These are phyloP conservation scores for Podospora pseudocomata DNA, from an alignment of 495 filamentous ascomycete genomes.

Conservation along the genomic window DNA sequence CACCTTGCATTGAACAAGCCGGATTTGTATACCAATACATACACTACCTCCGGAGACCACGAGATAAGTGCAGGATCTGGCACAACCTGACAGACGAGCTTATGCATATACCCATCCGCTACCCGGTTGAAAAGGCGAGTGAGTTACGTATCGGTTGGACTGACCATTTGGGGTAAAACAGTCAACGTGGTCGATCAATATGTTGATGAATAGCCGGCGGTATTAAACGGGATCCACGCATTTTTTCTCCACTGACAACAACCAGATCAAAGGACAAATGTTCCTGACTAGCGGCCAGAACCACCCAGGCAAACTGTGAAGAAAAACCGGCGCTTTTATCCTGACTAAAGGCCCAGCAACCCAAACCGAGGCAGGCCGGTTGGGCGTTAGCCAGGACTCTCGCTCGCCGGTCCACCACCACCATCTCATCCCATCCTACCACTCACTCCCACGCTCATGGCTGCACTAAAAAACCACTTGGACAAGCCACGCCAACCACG, in stretches of 20 bases:
- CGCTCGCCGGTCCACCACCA: not conserved
- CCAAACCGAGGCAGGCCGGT: not conserved
- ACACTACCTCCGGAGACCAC: not conserved
- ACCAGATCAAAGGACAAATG: too few species aligned
- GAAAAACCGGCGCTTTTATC: not conserved
- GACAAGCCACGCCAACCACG: not conserved
- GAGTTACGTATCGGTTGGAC: not conserved
- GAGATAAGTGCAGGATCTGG: not conserved
- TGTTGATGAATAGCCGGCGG: not conserved
- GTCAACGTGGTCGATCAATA: not conserved
- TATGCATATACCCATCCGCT: not conserved
- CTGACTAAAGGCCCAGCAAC: not conserved
- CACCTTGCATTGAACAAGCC: not conserved
- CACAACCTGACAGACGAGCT: not conserved
- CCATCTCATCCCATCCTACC: not conserved
- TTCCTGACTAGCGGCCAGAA: not conserved
- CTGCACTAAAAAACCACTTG: not conserved
- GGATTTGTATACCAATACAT: not conserved
- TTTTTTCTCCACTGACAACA: too few species aligned
- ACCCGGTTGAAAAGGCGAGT: not conserved
- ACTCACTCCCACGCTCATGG: not conserved
- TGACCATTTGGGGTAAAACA: not conserved
- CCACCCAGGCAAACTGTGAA: not conserved
- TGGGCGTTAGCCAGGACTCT: not conserved
- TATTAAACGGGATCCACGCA: not conserved